phyloP scores from a whole-genome alignment of 2,329 filamentous ascomycete species.

The Penicillium sp. region DNA sequence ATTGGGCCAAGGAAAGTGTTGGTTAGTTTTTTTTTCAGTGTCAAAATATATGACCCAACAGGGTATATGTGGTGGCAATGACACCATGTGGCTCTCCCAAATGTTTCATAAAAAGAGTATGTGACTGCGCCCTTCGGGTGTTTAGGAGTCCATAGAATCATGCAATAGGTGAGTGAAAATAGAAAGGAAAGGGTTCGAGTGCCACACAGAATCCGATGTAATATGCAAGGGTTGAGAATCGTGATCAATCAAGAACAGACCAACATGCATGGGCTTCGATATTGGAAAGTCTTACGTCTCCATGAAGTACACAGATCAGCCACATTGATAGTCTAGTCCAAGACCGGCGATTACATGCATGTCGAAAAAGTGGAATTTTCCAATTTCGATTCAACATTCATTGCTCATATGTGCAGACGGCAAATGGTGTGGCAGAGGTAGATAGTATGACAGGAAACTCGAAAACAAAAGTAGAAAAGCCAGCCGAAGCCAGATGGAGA shows the following conservation, averaged over 20 bases:
- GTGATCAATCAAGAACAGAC: neutral
- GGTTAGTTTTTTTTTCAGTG: neutral
- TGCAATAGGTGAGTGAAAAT: neutral
- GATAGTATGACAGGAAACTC: constrained; percentile 9
- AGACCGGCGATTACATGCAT: constrained; percentile 3
- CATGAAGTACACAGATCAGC: neutral
- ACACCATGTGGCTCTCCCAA: neutral
- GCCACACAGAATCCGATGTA: neutral
- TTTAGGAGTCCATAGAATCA: neutral
- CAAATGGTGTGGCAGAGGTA: constrained; percentile 23
- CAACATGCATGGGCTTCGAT: neutral
- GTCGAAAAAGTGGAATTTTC: neutral
- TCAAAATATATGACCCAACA: neutral
- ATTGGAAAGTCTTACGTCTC: neutral
- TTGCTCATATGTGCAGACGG: constrained; percentile 26
- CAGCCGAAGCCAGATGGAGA: constrained; percentile 9
- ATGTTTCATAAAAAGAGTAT: too few relatives aligned
- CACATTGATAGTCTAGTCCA: constrained; percentile 4
- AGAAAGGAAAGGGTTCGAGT: neutral
- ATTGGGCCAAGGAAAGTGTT: neutral
- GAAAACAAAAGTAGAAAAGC: constrained; percentile 5
- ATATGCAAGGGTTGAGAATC: neutral
- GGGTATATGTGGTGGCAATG: neutral
- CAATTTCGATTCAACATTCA: constrained; percentile 9
- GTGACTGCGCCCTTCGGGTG: neutral